phyloP scores from a whole-genome alignment of 2,329 filamentous ascomycete species.

The Apiospora marii region DNA sequence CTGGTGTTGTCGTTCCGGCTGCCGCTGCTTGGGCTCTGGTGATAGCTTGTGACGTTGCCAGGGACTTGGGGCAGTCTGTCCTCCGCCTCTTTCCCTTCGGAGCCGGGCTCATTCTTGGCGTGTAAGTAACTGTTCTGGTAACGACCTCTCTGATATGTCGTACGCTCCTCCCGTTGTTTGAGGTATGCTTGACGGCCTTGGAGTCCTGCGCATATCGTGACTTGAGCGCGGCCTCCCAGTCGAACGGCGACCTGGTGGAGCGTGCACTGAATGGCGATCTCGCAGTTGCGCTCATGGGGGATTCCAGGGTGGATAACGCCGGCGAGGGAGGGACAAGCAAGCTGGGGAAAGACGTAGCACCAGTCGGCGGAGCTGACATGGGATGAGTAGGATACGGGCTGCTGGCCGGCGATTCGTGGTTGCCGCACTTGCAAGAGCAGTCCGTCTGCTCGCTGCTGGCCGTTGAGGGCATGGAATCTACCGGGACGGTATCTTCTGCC shows the following conservation, averaged over 20 bases:
- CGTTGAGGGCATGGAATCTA: conserved; percentile 60
- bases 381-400: conserved; percentile 63
- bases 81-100: conserved; percentile 92
- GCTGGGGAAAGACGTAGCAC: conserved; percentile 67
- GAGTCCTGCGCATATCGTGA: conserved; percentile 67
- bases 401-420: conserved; percentile 58
- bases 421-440: conserved; percentile 64
- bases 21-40: conserved; percentile 29
- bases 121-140: conserved; percentile 93
- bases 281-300: conserved; percentile 76
- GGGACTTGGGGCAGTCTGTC: conserved; percentile 43
- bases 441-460: conserved; percentile 64
- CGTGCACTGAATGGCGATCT: conserved; percentile 78
- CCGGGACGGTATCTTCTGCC: conserved; percentile 52
- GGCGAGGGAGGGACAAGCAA: conserved; percentile 83
- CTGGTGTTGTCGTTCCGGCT: neutral
- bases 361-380: conserved; percentile 67
- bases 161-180: conserved; percentile 60
- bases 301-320: conserved; percentile 70
- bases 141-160: conserved; percentile 87
- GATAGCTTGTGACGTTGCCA: conserved; percentile 26
- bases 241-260: conserved; percentile 73
- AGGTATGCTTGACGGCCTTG: conserved; percentile 57
- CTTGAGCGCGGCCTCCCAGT: conserved; percentile 79
- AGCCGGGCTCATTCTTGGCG: conserved; percentile 83